Evolutionary conservation across 2,329 filamentous ascomycete species (phyloP).

Genomic region (Trichoderma oligosporum): DNA sequence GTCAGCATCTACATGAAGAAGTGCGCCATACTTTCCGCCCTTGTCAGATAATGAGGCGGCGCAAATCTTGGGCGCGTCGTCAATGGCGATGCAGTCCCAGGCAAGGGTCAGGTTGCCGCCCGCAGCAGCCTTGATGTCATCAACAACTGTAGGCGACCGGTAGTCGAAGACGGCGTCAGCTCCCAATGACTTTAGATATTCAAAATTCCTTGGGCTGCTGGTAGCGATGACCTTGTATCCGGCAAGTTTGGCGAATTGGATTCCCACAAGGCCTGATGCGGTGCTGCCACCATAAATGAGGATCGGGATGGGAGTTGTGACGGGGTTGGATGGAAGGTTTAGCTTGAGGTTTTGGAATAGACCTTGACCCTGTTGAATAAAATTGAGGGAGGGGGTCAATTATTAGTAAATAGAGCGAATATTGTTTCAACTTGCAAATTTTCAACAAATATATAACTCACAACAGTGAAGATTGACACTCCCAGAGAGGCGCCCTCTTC

Average conservation of each 20-base stretch:
- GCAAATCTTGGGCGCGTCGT: constrained; percentile 26
- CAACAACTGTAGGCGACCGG: constrained; percentile 25
- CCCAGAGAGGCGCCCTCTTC: constrained; percentile 45
- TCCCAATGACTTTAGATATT: constrained; percentile 38
- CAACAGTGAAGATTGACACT: constrained; percentile 40
- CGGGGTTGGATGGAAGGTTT: constrained; percentile 42
- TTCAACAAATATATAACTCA: not conserved
- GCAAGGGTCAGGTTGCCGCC: constrained; percentile 4
- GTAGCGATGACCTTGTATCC: constrained; percentile 40
- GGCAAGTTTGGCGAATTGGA: constrained; percentile 43
- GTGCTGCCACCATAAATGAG: constrained; percentile 50
- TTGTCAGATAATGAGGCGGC: constrained; percentile 29
- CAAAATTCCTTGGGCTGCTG: constrained; percentile 37
- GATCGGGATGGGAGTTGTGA: constrained; percentile 37
- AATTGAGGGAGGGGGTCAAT: not conserved
- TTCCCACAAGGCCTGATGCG: constrained; percentile 51
- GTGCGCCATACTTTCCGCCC: constrained; percentile 38
- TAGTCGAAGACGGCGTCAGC: constrained; percentile 49
- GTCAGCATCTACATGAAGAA: constrained; percentile 34
- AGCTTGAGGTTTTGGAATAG: constrained; percentile 46
- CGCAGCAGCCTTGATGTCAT: constrained; percentile 28
- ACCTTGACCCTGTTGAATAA: constrained; percentile 24
- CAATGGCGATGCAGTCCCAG: constrained; percentile 14
- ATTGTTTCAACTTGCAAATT: not conserved
- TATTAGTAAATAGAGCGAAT: not conserved